phyloP scores from a whole-genome alignment of 371 early-diverging fungal genomes.

The Mucor saturninus region DNA sequence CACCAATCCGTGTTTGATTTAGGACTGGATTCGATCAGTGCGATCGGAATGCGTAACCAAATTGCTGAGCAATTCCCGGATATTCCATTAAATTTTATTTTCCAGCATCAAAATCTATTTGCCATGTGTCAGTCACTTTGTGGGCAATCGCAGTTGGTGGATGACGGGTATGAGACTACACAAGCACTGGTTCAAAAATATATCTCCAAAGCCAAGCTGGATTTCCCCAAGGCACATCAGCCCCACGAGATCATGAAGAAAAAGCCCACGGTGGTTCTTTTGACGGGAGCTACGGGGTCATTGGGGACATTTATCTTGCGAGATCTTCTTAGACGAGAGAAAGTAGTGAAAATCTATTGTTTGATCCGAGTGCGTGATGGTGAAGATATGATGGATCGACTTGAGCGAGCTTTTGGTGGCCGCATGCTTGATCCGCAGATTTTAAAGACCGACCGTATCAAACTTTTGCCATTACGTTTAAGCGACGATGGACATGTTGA shows the following conservation, averaged over 20 bases:
- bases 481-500: too few relatives aligned
- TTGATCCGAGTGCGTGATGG: slow-evolving; percentile 28
- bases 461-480: slow-evolving; percentile 8
- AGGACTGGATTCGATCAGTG: slow-evolving; percentile 24
- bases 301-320: slow-evolving; percentile 42
- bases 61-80: slow-evolving; percentile 37
- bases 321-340: slow-evolving; percentile 23
- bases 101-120: slow-evolving; percentile 28
- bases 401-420: slow-evolving; percentile 26
- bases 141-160: not conserved
- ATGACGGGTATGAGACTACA: slow-evolving; percentile 17
- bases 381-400: slow-evolving; percentile 17
- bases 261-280: slow-evolving; percentile 21
- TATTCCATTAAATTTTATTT: slow-evolving; percentile 39
- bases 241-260: not conserved
- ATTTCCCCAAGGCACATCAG: slow-evolving; percentile 9
- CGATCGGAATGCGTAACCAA: slow-evolving; percentile 26
- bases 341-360: slow-evolving; percentile 34
- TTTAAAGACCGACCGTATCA: slow-evolving; percentile 9
- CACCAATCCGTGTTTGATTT: slow-evolving; percentile 23
- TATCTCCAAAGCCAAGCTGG: slow-evolving; percentile 21
- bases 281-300: slow-evolving; percentile 52
- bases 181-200: slow-evolving; percentile 20
- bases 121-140: slow-evolving; percentile 13
- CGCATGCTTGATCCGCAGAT: slow-evolving; percentile 29